Base-by-base conservation (phyloP, 2,329 filamentous ascomycete species). In the Talaromyces piceae region DNA sequence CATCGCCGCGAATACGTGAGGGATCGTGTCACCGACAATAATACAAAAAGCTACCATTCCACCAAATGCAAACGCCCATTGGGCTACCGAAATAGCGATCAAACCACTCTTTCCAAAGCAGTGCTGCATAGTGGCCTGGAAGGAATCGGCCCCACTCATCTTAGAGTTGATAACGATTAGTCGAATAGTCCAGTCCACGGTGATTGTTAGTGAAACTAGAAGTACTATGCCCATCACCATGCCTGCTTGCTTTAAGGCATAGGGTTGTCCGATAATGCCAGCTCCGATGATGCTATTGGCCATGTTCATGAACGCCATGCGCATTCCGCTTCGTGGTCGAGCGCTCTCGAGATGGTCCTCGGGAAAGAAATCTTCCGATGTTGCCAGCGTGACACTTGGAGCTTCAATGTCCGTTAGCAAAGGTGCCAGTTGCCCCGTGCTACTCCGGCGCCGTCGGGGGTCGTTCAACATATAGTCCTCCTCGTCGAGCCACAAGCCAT, bases 31-130 rank as follows among this genome's bases (percentile, higher is more conserved):
- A 54, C 93, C 93, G 8, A 98, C 87, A 63, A 98, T 96, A 62
- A 98, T 90, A 58, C 91, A 93, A 69, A 97, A 98, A 12, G 93
- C 93, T 51, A 98, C 83, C 93, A 98, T 98, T 57, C 93, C 93
- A 51, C 93, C 93, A 74, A 97, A 98, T 2, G 93, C 93, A 77
- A 98, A 98, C 25, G 89, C 86, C 91, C 91, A 98, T 74, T 98
- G 93, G 46, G 93, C 93, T 55, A 97, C 62, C 4, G 82, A 85
- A 48, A 98, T 96, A 53, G 93, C 91, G 58, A 98, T 82, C 51
- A 98, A 77, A 0, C 93, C 93, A 16, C 85, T 78, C 62, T 82
- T 84, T 5, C 93, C 93, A 72, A 95, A 98, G 73, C 93, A 98
- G 70, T 91, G 84, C 71, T 96, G 86, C 65, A 98, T 90, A 0